A percentile compares a stretch with the other conserved stretches of the same genome.
phyloP scores from a whole-genome alignment of 2,329 filamentous ascomycete species.

The Tolypocladium paradoxum region DNA sequence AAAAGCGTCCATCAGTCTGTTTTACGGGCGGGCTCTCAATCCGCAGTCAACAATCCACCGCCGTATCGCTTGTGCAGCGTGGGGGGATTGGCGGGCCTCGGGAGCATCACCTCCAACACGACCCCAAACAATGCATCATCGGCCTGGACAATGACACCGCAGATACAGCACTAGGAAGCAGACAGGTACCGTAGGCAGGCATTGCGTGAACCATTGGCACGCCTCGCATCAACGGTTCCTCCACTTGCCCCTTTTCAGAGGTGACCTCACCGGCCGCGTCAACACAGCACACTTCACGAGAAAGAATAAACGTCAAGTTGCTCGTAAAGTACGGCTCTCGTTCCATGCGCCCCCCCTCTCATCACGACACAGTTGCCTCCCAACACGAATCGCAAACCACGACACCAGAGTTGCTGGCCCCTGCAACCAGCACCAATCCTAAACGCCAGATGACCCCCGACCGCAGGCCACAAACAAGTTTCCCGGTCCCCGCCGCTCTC shows the following conservation, averaged over 20 bases:
- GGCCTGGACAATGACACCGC: neutral
- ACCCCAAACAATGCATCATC: neutral
- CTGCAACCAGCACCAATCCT: neutral
- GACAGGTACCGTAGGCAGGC: too few species aligned
- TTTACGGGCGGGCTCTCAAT: neutral
- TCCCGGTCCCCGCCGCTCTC: neutral
- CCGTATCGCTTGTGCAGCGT: neutral
- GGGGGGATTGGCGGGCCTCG: too few species aligned
- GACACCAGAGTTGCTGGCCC: neutral
- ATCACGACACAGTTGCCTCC: constrained; percentile 6
- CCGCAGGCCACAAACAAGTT: neutral
- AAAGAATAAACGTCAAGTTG: neutral
- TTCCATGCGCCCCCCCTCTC: neutral
- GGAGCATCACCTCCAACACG: neutral
- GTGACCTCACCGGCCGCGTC: neutral
- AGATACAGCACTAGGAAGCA: neutral
- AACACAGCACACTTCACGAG: neutral
- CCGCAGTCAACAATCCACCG: neutral
- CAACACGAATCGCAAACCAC: neutral
- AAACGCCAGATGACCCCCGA: neutral
- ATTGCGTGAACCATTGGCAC: neutral
- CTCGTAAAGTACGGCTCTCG: neutral
- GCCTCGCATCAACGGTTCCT: neutral
- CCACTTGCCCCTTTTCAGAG: neutral
- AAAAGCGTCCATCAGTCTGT: too few species aligned